These are phyloP conservation scores for Trametes cubensis DNA, from an alignment of 768 basidiomycete genomes.

Conservation along the genomic window DNA sequence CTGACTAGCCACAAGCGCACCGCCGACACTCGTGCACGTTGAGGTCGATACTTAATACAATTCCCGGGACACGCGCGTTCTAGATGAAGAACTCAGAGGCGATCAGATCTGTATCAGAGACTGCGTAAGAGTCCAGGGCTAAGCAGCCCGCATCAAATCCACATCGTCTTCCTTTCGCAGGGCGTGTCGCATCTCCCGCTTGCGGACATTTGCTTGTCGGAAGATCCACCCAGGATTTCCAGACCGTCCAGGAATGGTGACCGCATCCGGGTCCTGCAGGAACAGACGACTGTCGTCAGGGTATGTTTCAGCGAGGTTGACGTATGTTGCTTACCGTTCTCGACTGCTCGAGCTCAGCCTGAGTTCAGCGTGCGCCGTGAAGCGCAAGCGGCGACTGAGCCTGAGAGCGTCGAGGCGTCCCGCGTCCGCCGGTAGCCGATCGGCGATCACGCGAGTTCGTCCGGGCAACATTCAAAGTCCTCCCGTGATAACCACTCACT, in stretches of 20 bases:
- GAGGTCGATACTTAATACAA: background rate
- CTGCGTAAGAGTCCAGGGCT: slow-evolving; percentile 1
- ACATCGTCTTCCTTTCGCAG: background rate
- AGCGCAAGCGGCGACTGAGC: background rate
- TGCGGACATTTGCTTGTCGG: background rate
- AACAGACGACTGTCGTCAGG: background rate
- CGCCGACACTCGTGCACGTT: slow-evolving; percentile 10
- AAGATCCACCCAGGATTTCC: too few species aligned
- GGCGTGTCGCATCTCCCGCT: background rate
- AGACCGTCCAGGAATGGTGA: background rate
- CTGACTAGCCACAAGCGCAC: slow-evolving; percentile 11
- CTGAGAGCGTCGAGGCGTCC: slow-evolving; percentile 4
- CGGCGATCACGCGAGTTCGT: slow-evolving; percentile 1
- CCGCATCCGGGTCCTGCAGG: background rate
- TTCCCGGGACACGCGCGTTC: slow-evolving; percentile 9
- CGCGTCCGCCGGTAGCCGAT: slow-evolving; percentile 1
- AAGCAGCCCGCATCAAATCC: slow-evolving; percentile 4
- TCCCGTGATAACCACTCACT: background rate
- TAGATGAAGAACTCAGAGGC: slow-evolving; percentile 2
- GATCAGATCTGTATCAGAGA: slow-evolving; percentile 15
- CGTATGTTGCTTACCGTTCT: slow-evolving; percentile 1
- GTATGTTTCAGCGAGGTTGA: background rate
- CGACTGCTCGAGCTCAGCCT: background rate
- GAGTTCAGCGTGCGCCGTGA: background rate
- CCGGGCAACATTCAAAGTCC: background rate